Percentiles rank a stretch among this genome's conserved stretches.
phyloP scores from a whole-genome alignment of 176 grass and related monocot species.

The Pontederia crassipes region DNA sequence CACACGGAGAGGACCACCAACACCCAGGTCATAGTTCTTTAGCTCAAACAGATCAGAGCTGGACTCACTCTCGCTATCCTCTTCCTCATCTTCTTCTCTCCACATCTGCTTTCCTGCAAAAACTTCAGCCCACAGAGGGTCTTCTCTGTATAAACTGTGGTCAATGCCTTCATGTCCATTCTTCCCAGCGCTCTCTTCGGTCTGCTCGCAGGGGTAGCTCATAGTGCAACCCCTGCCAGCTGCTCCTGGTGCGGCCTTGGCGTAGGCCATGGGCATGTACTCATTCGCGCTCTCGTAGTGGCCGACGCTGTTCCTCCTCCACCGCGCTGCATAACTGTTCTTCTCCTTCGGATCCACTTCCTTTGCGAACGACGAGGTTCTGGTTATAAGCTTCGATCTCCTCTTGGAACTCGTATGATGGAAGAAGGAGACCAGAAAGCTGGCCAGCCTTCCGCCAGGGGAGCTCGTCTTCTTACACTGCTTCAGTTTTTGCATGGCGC shows the following conservation, averaged over 20 bases:
- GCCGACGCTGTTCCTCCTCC: not conserved
- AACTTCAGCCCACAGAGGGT: not conserved
- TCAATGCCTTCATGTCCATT: not conserved
- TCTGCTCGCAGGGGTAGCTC: not conserved
- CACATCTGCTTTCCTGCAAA: not conserved
- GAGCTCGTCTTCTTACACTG: not conserved
- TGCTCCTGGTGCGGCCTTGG: not conserved
- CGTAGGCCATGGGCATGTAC: not conserved
- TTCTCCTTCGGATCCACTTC: not conserved
- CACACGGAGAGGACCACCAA: not conserved
- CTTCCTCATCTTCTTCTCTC: conserved; percentile 10
- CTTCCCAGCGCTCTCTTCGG: not conserved
- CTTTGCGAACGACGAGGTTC: not conserved
- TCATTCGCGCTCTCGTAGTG: not conserved
- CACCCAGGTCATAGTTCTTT: not conserved
- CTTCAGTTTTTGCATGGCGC: not conserved
- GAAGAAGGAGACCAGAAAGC: conserved; percentile 1
- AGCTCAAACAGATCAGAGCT: conserved; percentile 16
- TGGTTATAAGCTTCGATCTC: not conserved
- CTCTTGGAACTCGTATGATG: conserved; percentile 2
- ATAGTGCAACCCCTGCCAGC: not conserved
- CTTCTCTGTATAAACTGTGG: not conserved
- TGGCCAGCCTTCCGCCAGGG: not conserved
- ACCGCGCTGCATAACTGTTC: not conserved
- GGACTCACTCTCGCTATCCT: not conserved